Base-by-base conservation (phyloP, 768 basidiomycete genomes). In the Rhizopogon vinicolor region DNA sequence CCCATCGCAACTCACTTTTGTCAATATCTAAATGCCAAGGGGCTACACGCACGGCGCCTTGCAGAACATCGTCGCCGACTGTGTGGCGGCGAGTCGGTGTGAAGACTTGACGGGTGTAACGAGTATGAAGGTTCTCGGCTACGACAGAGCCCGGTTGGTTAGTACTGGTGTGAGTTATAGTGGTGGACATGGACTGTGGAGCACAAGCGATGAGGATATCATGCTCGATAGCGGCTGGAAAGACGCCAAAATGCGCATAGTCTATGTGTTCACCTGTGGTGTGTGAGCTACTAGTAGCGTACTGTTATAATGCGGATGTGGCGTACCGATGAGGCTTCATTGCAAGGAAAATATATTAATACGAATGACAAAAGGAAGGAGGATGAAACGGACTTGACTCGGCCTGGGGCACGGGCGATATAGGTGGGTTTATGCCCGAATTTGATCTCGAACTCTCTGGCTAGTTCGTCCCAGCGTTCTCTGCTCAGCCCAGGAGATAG, bases 191-290 rank as follows among this genome's bases (percentile, higher is more conserved):
- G 9, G 37, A 7, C 25, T 51, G 77, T n/a, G 78, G 78, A 33
- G 79, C 83, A 69, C 81, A 85, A 0, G 91, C 91, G 53, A 93
- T 86, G 51, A 93, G 75, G 60, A 93, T 86, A 67, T 93, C 93
- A 51, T 82, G 82, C 60, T 92, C 91, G 40, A 93, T 80, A 0
- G 91, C 92, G n/a, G 86, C 80, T 14, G 91, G 93, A 37, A 93
- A 78, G 7, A 90, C 90, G 3, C 91, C 91, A 60, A 92, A 91
- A 28, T 91, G 74, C 0, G 86, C 82, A 60, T 92, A 92, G 69
- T 92, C 90, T 66, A 92, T 87, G 65, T 92, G 88, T 72, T 91
- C 89, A 33, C 89, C 89, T 83, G 72, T 66, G 16, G 70, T 53
- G 51, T 55, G 28, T n/a, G 33, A 44, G 52, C 53, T 45, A 25